Conservation (phyloP, 352 stramenopile genomes). For the Globisporangium parvum region DNA sequence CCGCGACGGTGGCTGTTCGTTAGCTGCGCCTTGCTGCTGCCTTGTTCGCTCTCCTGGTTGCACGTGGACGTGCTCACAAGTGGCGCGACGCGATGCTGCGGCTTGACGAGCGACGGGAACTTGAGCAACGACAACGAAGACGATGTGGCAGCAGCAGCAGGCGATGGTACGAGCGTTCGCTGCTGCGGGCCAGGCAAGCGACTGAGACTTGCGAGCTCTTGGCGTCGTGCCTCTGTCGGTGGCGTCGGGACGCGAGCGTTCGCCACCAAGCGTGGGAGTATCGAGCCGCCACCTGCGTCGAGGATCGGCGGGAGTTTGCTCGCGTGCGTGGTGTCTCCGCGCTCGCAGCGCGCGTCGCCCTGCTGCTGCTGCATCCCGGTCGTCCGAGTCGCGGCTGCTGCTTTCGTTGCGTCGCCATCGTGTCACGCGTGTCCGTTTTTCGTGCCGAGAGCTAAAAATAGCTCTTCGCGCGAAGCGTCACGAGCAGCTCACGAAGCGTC, state of each 20-base stretch:
- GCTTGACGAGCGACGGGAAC: conserved; percentile 33
- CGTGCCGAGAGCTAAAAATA: too few species aligned
- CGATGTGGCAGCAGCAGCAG: neutral
- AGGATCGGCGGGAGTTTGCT: conserved; percentile 8
- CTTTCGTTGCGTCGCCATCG: too few species aligned
- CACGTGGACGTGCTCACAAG: conserved; percentile 5
- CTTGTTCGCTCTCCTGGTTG: conserved; percentile 31
- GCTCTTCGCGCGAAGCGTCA: too few species aligned
- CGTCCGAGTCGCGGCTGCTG: too few species aligned
- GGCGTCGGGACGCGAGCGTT: conserved; percentile 2
- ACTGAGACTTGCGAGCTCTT: conserved; percentile 5
- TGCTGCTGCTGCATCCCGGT: neutral
- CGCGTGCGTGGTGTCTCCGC: neutral
- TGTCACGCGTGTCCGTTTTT: too few species aligned
- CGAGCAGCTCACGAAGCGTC: too few species aligned
- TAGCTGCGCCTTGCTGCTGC: conserved; percentile 6
- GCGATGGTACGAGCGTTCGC: neutral
- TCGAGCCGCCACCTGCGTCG: neutral
- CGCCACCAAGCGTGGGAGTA: conserved; percentile 4
- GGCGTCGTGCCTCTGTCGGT: conserved; percentile 1
- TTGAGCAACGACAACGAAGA: conserved; percentile 22
- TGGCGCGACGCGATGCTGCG: conserved; percentile 12
- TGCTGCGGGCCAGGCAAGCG: conserved; percentile 21
- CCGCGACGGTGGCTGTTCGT: neutral
- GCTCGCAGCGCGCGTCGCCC: too few species aligned